A percentile compares a stretch with the other conserved stretches of the same genome.
Conservation (phyloP, 108 stramenopile genomes). For the Discostella stelligeroides region DNA sequence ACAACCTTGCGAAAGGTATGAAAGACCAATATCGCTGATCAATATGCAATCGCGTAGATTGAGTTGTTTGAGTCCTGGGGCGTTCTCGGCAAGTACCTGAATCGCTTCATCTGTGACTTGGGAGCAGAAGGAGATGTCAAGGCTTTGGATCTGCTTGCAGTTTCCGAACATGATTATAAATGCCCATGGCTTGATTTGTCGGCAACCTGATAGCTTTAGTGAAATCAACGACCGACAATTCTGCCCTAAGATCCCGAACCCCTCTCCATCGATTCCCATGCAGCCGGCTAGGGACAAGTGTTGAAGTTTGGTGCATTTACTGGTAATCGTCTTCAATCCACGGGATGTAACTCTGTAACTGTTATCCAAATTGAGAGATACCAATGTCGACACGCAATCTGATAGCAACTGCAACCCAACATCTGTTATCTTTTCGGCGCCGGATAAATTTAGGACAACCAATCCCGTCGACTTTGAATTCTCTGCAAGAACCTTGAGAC, state of each 20-base stretch:
- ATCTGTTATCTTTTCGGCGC: conserved; percentile 55
- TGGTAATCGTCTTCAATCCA: conserved; percentile 32
- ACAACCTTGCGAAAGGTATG: no score
- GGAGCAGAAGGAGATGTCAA: conserved; percentile 51
- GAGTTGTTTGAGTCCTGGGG: conserved; percentile 25
- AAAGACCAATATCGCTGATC: conserved; percentile 49
- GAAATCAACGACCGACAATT: conserved; percentile 30
- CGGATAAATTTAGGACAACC: conserved; percentile 31
- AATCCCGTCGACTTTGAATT: not conserved
- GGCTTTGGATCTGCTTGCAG: conserved; percentile 32
- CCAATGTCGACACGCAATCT: conserved; percentile 16
- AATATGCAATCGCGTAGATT: conserved; percentile 54
- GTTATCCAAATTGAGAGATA: conserved; percentile 39
- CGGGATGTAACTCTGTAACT: conserved; percentile 27
- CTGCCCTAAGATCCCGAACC: conserved; percentile 52
- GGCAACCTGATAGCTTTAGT: conserved; percentile 45
- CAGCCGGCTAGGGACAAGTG: conserved; percentile 47
- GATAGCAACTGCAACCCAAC: conserved; percentile 36
- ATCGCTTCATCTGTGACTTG: conserved; percentile 52
- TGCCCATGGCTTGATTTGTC: conserved; percentile 53
- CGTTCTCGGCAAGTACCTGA: conserved; percentile 32
- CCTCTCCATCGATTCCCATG: conserved; percentile 45
- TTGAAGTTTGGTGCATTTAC: conserved; percentile 26
- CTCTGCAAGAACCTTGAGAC: conserved; percentile 17
- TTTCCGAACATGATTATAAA: conserved; percentile 60